phyloP scores from a whole-genome alignment of 2,329 filamentous ascomycete genomes.

The Cyanodermella asteris region DNA sequence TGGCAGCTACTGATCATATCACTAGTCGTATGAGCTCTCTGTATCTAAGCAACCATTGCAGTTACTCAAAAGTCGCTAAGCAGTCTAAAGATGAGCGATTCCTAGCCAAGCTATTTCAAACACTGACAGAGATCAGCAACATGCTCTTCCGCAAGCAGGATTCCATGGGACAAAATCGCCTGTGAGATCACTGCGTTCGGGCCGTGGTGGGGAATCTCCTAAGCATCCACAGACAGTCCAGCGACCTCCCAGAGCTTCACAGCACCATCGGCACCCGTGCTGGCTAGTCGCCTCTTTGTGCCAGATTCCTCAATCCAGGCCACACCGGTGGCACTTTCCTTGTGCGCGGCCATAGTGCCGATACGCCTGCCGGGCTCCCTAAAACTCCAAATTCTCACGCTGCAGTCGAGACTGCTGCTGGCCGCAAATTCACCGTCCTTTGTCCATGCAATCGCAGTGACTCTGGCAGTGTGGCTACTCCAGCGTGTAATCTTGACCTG shows the following conservation, averaged over 20 bases:
- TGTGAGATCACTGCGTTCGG: too few species aligned
- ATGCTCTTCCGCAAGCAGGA: too few species aligned
- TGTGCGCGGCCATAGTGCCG: slow-evolving; percentile 74
- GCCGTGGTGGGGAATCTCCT: too few species aligned
- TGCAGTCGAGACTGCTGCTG: slow-evolving; percentile 74
- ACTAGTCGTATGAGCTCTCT: too few species aligned
- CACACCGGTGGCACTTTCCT: slow-evolving; percentile 82
- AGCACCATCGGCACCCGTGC: slow-evolving; percentile 66
- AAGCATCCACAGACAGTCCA: too few species aligned
- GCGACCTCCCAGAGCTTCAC: slow-evolving; percentile 70
- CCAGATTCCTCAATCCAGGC: slow-evolving; percentile 49
- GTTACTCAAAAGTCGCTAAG: too few species aligned
- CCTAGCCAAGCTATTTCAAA: too few species aligned
- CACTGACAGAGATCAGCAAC: too few species aligned
- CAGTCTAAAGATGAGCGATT: too few species aligned
- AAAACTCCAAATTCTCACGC: slow-evolving; percentile 81
- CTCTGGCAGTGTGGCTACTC: slow-evolving; percentile 47
- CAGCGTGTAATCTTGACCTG: slow-evolving; percentile 60
- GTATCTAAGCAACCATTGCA: too few species aligned
- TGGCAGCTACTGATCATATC: too few species aligned
- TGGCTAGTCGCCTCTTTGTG: slow-evolving; percentile 39
- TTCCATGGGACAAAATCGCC: too few species aligned
- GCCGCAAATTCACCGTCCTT: slow-evolving; percentile 53
- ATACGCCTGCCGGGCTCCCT: slow-evolving; percentile 62
- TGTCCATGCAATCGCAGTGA: slow-evolving; percentile 58